Evolutionary conservation across 192 early-diverging fungal genomes (phyloP).

Genomic region (Gryganskiella cystojenkinii): DNA sequence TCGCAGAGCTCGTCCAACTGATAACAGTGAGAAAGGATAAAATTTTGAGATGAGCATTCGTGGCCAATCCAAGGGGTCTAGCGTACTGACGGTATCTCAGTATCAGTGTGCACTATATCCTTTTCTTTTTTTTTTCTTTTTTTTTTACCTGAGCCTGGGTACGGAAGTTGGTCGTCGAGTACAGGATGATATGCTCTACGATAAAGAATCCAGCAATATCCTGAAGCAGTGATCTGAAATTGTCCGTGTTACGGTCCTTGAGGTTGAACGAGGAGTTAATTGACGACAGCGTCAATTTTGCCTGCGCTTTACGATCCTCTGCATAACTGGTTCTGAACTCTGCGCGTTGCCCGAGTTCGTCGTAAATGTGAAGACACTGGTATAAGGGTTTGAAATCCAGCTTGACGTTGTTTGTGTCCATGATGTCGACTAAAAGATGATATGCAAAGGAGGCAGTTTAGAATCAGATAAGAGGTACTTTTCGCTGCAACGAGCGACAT

Average conservation of each 20-base stretch:
- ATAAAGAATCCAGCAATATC: conserved; percentile 98
- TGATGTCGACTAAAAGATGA: conserved; percentile 61
- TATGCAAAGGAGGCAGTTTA: background rate
- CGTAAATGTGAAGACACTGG: conserved; percentile 96
- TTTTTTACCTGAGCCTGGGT: conserved; percentile 79
- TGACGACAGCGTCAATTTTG: conserved; percentile 81
- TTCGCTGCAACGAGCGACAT: background rate
- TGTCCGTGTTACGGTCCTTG: conserved; percentile 69
- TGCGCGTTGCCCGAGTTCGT: conserved; percentile 86
- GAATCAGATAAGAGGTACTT: background rate
- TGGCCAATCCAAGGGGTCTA: background rate
- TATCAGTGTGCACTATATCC: too few species aligned
- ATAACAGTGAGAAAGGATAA: background rate
- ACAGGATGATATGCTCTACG: conserved; percentile 89
- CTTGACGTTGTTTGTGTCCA: conserved; percentile 76
- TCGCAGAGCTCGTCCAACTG: conserved; percentile 94
- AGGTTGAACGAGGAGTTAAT: conserved; percentile 71
- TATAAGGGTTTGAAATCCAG: conserved; percentile 96
- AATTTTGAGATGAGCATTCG: background rate
- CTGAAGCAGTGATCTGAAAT: conserved; percentile 80
- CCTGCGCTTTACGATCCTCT: conserved; percentile 91
- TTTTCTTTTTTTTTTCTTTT: too few species aligned
- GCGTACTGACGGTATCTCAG: too few species aligned
- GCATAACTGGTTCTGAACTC: conserved; percentile 91
- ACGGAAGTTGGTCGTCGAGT: conserved; percentile 91